Percentiles rank a stretch among this genome's conserved stretches.
These are phyloP conservation scores for Sarocladiaceae sp. DNA, from an alignment of 2,329 filamentous ascomycete genomes.

Conservation along the genomic window DNA sequence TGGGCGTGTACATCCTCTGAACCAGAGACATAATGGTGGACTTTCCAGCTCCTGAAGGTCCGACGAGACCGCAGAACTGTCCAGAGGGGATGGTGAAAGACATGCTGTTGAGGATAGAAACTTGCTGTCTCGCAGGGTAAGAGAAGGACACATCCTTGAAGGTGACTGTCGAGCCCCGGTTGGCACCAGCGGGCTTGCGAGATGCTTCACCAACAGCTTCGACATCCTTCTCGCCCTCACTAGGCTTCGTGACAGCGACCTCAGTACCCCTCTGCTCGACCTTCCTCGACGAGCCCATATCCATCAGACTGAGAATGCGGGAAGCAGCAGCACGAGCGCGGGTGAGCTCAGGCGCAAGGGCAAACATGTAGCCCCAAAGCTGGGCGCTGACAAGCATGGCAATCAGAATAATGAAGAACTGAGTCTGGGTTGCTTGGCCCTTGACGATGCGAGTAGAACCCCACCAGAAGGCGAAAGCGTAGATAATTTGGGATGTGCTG, in stretches of 20 bases:
- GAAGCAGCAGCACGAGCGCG: slow-evolving; percentile 33
- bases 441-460: slow-evolving; percentile 11
- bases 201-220: slow-evolving; percentile 30
- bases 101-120: slow-evolving; percentile 27
- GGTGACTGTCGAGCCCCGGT: slow-evolving; percentile 36
- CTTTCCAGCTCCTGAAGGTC: slow-evolving; percentile 55
- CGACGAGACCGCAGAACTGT: slow-evolving; percentile 51
- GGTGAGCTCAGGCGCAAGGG: slow-evolving; percentile 25
- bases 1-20: slow-evolving; percentile 40
- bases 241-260: slow-evolving; percentile 15
- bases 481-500: slow-evolving; percentile 21
- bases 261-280: slow-evolving; percentile 12
- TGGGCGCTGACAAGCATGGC: slow-evolving; percentile 21
- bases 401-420: slow-evolving; percentile 25
- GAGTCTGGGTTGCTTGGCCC: slow-evolving; percentile 12
- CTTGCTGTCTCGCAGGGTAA: slow-evolving; percentile 38
- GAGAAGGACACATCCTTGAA: slow-evolving; percentile 46
- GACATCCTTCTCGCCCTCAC: slow-evolving; percentile 27
- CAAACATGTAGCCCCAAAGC: slow-evolving; percentile 11
- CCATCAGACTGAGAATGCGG: slow-evolving; percentile 30
- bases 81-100: slow-evolving; percentile 35
- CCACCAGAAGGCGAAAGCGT: slow-evolving; percentile 26
- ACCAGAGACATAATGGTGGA: slow-evolving; percentile 54
- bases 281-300: slow-evolving; percentile 20
- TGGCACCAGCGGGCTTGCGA: slow-evolving; percentile 15